Base-by-base conservation (phyloP, 2,329 filamentous ascomycete species). In the Chalara sp. region DNA sequence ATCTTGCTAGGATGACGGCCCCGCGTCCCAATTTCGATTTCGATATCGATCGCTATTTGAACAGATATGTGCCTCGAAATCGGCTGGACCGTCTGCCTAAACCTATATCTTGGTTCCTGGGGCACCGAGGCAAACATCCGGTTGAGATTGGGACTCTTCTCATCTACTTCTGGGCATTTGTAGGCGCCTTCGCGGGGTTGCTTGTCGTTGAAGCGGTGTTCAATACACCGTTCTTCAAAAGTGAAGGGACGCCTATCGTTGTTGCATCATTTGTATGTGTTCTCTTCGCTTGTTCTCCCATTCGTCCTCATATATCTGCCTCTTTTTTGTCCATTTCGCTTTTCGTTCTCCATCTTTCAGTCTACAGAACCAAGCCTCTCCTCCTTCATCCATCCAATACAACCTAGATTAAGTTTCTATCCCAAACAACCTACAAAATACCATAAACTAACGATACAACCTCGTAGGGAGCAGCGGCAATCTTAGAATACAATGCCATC, bases 31-130 rank as follows among this genome's bases (percentile, higher is more conserved):
- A 37, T 10, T 44, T 8, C 12, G 50, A 64, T 46, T 81, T 95
- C 68, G 81, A 93, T 68, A 79, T 95, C 56, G 90, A 96, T 72
- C 70, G 69, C n/a, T 81, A 84, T 64, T 65, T 95, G 47, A 89
- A 92, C 65, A 85, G 76, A 3, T 74, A 81, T 53, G 63, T 95
- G 29, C 86, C 86, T 6, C 71, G 78, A 11, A 84, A 85, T 40
- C 80, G 78, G 58, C 77, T 88, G 65, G 70, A 76, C 31, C 69
- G 72, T 43, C 63, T 95, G 1, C 90, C 89, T 0, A 73, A 72
- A 44, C 77, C 78, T 0, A 63, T 93, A 21, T 78, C 87, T 21
- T 78, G 81, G 57, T 86, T 89, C 58, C 69, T 95, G 2, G 86
- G 86, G 8, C 71, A 86, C 61, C 77, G 84, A 53, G 43, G 46